phyloP scores from a whole-genome alignment of 2,329 filamentous ascomycete species.

The Sphaerulina musiva region DNA sequence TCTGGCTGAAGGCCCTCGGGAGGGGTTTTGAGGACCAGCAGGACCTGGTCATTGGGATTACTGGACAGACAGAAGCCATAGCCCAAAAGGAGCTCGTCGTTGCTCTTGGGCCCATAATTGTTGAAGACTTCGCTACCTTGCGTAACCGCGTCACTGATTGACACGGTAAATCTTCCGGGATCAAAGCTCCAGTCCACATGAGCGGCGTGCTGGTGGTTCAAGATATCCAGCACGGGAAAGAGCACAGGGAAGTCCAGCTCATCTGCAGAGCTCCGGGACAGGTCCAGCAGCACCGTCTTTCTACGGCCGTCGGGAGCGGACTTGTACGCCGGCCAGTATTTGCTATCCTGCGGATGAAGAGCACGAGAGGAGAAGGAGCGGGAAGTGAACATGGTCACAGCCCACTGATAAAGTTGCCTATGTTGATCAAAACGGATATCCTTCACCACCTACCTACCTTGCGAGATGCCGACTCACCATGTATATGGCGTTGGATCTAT shows the following conservation, averaged over 20 bases:
- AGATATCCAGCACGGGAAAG: conserved; percentile 45
- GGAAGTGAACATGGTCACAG: conserved; percentile 48
- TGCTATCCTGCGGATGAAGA: conserved; percentile 31
- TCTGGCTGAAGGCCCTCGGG: conserved; percentile 33
- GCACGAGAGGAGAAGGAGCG: conserved; percentile 45
- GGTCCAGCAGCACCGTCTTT: conserved; percentile 33
- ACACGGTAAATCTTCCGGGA: conserved; percentile 36
- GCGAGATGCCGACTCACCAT: conserved; percentile 33
- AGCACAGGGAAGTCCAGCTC: conserved; percentile 40
- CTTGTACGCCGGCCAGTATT: conserved; percentile 35
- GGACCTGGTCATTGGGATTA: conserved; percentile 44
- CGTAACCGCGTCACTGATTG: conserved; percentile 31
- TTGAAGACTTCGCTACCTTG: conserved; percentile 45
- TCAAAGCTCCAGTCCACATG: conserved; percentile 45
- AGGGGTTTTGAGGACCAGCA: conserved; percentile 39
- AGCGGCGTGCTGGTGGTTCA: conserved; percentile 44
- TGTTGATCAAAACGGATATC: conserved; percentile 18
- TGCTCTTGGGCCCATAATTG: conserved; percentile 49
- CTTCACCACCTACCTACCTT: conserved; percentile 24
- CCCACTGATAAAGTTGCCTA: conserved; percentile 46
- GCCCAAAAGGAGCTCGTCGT: conserved; percentile 48
- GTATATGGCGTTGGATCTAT: conserved; percentile 35
- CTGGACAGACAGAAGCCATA: conserved; percentile 47
- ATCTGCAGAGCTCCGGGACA: conserved; percentile 29
- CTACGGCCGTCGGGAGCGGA: conserved; percentile 23